Percentiles rank a stretch among this genome's conserved stretches.
Evolutionary conservation across 345 rosid species (phyloP).

Genomic region (Nephelium lappaceum): DNA sequence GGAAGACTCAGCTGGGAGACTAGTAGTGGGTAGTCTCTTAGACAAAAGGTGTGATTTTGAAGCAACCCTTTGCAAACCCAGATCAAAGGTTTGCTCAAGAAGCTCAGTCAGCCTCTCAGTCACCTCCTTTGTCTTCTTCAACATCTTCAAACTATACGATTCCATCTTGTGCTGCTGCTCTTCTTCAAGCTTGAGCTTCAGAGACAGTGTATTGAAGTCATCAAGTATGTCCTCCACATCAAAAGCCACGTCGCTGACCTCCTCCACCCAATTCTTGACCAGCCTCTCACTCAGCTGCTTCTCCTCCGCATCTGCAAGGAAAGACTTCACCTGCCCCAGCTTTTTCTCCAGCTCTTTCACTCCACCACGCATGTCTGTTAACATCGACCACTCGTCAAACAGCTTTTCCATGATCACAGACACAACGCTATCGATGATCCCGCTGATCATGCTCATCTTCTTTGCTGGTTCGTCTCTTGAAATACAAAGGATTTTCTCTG

Average conservation of each 20-base stretch:
- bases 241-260: neutral
- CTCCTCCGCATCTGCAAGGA: conserved; percentile 9
- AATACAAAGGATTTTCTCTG: no score
- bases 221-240: conserved; percentile 14
- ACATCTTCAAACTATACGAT: no score
- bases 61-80: neutral
- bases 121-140: neutral
- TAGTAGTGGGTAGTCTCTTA: neutral
- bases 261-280: conserved; percentile 3
- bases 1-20: neutral
- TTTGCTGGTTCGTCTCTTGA: no score
- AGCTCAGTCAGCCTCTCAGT: neutral
- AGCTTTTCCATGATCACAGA: neutral
- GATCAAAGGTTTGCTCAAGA: neutral
- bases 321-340: neutral
- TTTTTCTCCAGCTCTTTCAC: neutral
- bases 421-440: no score
- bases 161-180: neutral
- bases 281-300: accelerated
- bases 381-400: neutral
- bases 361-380: accelerated
- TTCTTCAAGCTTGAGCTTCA: neutral
- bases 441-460: no score
- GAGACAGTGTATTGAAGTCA: neutral
- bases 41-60: neutral